Percentiles rank a stretch among this genome's conserved stretches.
Evolutionary conservation across 2,329 filamentous ascomycete genomes (phyloP).

Genomic region (Fusarium neocosmosporiellum): DNA sequence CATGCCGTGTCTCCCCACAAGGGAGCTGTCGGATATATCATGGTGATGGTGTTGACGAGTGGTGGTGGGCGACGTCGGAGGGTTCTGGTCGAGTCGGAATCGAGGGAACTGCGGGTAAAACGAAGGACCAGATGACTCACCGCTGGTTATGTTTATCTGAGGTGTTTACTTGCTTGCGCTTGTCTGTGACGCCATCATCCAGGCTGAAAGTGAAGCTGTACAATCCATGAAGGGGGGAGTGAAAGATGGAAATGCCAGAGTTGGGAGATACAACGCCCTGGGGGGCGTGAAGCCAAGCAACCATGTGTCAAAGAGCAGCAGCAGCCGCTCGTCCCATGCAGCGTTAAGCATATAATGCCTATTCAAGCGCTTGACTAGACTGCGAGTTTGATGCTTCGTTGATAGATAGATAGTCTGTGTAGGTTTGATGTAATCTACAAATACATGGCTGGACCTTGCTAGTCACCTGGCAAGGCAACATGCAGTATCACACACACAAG

Average conservation of each 20-base stretch:
- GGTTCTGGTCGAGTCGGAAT: conserved; percentile 5
- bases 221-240: not conserved
- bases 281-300: not conserved
- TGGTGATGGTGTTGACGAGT: not conserved
- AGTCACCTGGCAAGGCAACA: not conserved
- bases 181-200: not conserved
- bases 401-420: not conserved
- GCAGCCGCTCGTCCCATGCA: not conserved
- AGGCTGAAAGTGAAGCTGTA: conserved; percentile 10
- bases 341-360: not conserved
- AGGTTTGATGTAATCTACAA: not conserved
- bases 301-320: not conserved
- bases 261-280: not conserved
- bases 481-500: not conserved
- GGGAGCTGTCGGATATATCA: not conserved
- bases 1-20: conserved; percentile 18
- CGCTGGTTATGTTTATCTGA: not conserved
- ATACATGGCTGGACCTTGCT: not conserved
- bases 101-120: not conserved
- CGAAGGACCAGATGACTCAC: not conserved
- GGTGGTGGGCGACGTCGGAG: conserved; percentile 2
- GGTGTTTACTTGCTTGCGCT: not conserved
- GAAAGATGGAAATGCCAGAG: not conserved
- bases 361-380: not conserved
- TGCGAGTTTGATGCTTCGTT: not conserved